Base-by-base conservation (phyloP, 106 monocot species). In the Platanthera zijinensis region DNA sequence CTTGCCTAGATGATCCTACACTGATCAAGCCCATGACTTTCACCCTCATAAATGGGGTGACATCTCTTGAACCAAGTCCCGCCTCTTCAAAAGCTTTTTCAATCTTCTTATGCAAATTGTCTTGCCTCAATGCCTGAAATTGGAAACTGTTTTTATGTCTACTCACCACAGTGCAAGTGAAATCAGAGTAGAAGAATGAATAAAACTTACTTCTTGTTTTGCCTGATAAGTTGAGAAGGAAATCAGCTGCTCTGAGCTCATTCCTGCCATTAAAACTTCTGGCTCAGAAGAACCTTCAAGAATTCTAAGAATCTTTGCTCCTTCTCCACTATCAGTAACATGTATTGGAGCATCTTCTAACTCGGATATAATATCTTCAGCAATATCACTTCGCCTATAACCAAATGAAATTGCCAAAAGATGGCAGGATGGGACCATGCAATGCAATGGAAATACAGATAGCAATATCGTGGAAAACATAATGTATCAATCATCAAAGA, bases 31-130 rank as follows among this genome's bases (percentile, higher is more conserved):
- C 92, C 17, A 82, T 80, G 67, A 91, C 93, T 74, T 85, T 89
- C 21, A 97, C 82, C 89, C 84, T 93, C 89, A 94, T 86, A 82
- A 97, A 94, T 2, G 91, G 88, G 50, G 86, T 91, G 25, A 97
- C 84, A 39, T 97, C 93, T 78, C 97, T 88, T 25, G 84, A 79
- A 75, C 78, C 80, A 84, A 97, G 89, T 1, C 89, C 85, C 45
- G 87, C 89, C 69, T 91, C 87, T 88, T 97, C 71, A 8, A 93
- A 57, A 75, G 97, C 91, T 74, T 86, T 89, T 75, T 97, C 91
- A 72, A 97, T 82, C 75, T 84, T 91, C 82, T 91, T 94, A 54
- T 80, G 50, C 73, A 91, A 67, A 45, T 76, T 64, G 73, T 66
- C 71, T 83, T 91, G 89, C 66, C 75, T 93, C 50, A 79, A 78